phyloP scores from a whole-genome alignment of 1,284 basidiomycete genomes.

The Ceratobasidium papillatum region DNA sequence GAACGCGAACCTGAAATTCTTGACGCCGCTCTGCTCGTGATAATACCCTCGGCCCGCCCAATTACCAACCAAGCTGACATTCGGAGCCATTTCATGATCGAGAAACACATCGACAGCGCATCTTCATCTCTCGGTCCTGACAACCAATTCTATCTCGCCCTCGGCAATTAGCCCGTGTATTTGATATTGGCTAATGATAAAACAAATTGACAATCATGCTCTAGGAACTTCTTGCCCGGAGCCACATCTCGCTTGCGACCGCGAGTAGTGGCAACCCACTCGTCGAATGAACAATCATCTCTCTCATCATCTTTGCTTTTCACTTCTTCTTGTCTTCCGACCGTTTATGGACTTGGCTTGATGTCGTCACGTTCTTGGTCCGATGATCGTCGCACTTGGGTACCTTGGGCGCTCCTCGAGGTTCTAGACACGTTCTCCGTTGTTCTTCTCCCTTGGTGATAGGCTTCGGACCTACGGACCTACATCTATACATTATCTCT shows the following conservation, averaged over 20 bases:
- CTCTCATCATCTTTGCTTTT: background rate
- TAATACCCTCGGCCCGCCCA: background rate
- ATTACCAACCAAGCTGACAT: no score
- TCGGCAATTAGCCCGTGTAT: background rate
- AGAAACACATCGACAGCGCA: background rate
- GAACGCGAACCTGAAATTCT: background rate
- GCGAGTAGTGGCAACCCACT: background rate
- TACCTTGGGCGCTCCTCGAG: background rate
- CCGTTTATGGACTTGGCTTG: background rate
- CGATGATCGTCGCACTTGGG: slow-evolving; percentile 9
- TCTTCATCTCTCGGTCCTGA: background rate
- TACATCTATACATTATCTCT: background rate
- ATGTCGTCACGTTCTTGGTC: background rate
- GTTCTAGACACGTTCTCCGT: background rate
- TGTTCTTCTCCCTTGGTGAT: slow-evolving; percentile 7
- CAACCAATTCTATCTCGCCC: background rate
- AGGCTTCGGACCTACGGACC: background rate
- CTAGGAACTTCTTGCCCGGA: background rate
- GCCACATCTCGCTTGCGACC: background rate
- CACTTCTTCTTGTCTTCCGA: background rate
- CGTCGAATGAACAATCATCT: background rate
- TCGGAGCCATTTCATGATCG: background rate
- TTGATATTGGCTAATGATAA: background rate
- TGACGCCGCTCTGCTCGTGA: background rate
- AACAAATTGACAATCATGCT: no score